Evolutionary conservation across 108 stramenopile genomes (phyloP).

Genomic region (Phaeodactylum tricornutum): DNA sequence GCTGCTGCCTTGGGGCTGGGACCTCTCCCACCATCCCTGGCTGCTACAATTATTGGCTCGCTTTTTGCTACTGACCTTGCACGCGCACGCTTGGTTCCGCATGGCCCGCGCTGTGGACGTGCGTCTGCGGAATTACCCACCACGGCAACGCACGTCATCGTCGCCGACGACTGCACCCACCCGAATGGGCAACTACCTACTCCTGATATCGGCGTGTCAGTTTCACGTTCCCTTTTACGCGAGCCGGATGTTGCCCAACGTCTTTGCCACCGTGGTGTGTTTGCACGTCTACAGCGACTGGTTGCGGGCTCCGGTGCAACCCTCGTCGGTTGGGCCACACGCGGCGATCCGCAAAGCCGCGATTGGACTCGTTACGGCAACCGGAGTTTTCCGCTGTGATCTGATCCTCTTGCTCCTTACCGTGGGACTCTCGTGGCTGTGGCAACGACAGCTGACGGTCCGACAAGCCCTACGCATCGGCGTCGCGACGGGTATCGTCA

Average conservation of each 20-base stretch:
- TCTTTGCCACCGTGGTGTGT: constrained; percentile 79
- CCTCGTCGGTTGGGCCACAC: too few relatives aligned
- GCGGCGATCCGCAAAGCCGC: constrained; percentile 28
- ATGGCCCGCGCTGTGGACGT: constrained; percentile 34
- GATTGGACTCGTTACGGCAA: constrained; percentile 55
- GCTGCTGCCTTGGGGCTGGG: constrained; percentile 20
- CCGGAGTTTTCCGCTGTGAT: constrained; percentile 92
- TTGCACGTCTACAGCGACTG: constrained; percentile 61
- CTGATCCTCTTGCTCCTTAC: constrained; percentile 77
- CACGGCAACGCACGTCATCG: constrained; percentile 9
- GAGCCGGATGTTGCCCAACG: constrained; percentile 92
- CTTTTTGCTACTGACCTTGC: constrained; percentile 32
- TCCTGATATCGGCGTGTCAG: constrained; percentile 70
- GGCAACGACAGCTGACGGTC: constrained; percentile 42
- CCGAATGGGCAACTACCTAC: constrained; percentile 36
- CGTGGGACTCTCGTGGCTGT: constrained; percentile 59
- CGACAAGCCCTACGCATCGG: constrained; percentile 53
- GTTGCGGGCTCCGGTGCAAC: constrained; percentile 27
- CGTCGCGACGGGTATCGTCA: constrained; percentile 34
- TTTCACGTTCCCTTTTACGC: constrained; percentile 96
- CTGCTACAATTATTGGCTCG: constrained; percentile 57
- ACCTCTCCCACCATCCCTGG: constrained; percentile 40
- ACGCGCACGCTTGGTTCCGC: constrained; percentile 44
- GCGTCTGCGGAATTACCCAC: constrained; percentile 1
- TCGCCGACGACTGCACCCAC: background rate